Base-by-base conservation (phyloP, 192 early-diverging fungal genomes). In the Helicostylum pulchrum region DNA sequence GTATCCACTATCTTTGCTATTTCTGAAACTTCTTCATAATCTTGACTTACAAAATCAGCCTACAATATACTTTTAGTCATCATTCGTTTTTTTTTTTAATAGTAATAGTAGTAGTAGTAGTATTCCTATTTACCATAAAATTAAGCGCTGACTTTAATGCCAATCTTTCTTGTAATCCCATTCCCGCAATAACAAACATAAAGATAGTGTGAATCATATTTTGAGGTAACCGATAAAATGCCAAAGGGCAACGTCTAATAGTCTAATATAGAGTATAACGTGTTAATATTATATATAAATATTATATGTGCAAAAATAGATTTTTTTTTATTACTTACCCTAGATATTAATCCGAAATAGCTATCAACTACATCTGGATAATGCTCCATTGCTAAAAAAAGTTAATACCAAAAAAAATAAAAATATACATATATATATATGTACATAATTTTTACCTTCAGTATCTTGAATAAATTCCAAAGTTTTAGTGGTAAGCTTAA, bases 81-180 rank as follows among this genome's bases (percentile, higher is more conserved):
- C 52, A 61, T 10, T 46, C 21, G 23, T 52, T 15, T 43, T 39
- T 20, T 26, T 20, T 52, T n/a, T n/a, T n/a, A n/a, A n/a, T n/a
- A n/a, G n/a, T n/a, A n/a, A n/a, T n/a, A n/a, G n/a, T n/a, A n/a
- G n/a, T n/a, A n/a, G n/a, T 3, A 10, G 20, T 26, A 54, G 21
- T 19, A 56, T 32, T 23, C 30, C 20, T 53, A 23, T 62, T 57
- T 71, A 82, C 83, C 72, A 82, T 72, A 56, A 85, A 85, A 14
- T 69, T 66, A 15, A 82, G 52, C 0, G 77, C 75, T 4, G 83
- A 72, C 23, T 79, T 82, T 20, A 85, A 62, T 12, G 83, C 83
- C 7, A 85, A 56, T 39, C 80, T 72, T 45, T 85, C 83, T 62
- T 82, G 77, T 23, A 80, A 48, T 5, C 71, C 67, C 61, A 85